Evolutionary conservation across 352 stramenopile species (phyloP).

Genomic region (Phytophthora aleatoria): DNA sequence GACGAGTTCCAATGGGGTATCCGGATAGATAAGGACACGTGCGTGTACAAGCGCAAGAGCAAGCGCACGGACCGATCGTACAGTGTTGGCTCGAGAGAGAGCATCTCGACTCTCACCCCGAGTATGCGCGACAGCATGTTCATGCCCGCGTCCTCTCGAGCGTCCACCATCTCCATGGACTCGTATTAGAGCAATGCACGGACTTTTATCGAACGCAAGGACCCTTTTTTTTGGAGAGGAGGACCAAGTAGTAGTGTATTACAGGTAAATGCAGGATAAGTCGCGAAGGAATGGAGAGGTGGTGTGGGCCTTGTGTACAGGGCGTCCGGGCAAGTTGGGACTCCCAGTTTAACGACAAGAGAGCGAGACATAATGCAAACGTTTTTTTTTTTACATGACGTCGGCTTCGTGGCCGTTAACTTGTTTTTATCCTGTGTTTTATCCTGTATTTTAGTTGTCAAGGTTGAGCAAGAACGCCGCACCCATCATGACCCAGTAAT

Average conservation of each 20-base stretch:
- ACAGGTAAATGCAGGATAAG: slow-evolving; percentile 31
- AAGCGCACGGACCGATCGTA: slow-evolving; percentile 74
- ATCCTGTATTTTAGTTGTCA: slow-evolving; percentile 51
- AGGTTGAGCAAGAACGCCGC: slow-evolving; percentile 94
- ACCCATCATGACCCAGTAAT: slow-evolving; percentile 94
- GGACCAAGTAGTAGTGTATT: slow-evolving; percentile 43
- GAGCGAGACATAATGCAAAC: slow-evolving; percentile 38
- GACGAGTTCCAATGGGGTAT: slow-evolving; percentile 90
- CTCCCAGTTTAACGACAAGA: slow-evolving; percentile 37
- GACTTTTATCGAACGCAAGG: slow-evolving; percentile 11
- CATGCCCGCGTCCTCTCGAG: slow-evolving; percentile 53
- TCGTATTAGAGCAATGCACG: slow-evolving; percentile 40
- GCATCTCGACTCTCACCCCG: slow-evolving; percentile 78
- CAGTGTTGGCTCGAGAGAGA: slow-evolving; percentile 70
- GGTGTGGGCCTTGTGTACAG: slow-evolving; percentile 28
- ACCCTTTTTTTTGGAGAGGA: slow-evolving; percentile 12
- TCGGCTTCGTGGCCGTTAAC: slow-evolving; percentile 8
- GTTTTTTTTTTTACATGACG: slow-evolving; percentile 39
- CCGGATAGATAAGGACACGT: slow-evolving; percentile 90
- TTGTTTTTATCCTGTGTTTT: slow-evolving; percentile 7
- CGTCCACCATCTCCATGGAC: slow-evolving; percentile 75
- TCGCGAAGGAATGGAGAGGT: slow-evolving; percentile 4
- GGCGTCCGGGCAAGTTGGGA: slow-evolving; percentile 28
- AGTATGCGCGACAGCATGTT: slow-evolving; percentile 83
- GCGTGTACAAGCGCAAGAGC: slow-evolving; percentile 90